Conservation (phyloP, 768 basidiomycete genomes). For the Megacollybia marginata region DNA sequence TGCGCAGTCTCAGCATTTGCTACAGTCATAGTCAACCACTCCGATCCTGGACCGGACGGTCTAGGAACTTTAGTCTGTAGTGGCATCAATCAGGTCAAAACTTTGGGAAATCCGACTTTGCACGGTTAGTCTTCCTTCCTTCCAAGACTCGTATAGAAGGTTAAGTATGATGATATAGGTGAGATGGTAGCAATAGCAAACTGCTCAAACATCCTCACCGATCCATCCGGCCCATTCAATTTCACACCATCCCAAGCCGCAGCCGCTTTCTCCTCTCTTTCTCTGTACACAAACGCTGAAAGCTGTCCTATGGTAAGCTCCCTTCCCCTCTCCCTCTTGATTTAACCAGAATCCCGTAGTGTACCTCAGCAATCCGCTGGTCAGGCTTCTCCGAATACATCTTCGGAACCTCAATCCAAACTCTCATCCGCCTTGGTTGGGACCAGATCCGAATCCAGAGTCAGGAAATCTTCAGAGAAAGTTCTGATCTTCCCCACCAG, state of each 20-base stretch:
- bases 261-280: slow-evolving; percentile 5
- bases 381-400: slow-evolving; percentile 13
- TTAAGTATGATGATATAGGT: slow-evolving; percentile 1
- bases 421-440: slow-evolving; percentile 9
- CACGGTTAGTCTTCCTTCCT: slow-evolving; percentile 6
- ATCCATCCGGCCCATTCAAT: slow-evolving; percentile 9
- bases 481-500: slow-evolving; percentile 7
- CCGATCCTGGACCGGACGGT: slow-evolving; percentile 4
- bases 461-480: slow-evolving; percentile 8
- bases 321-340: no score
- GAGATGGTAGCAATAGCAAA: slow-evolving; percentile 13
- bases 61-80: slow-evolving; percentile 7
- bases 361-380: slow-evolving; percentile 13
- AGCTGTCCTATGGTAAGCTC: slow-evolving; percentile 10
- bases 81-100: slow-evolving; percentile 3
- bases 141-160: background rate
- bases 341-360: background rate
- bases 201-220: slow-evolving; percentile 10
- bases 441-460: slow-evolving; percentile 9
- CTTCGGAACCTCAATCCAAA: slow-evolving; percentile 11
- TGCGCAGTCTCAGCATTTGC: slow-evolving; percentile 11
- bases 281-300: slow-evolving; percentile 7
- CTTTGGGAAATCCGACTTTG: slow-evolving; percentile 8
- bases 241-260: slow-evolving; percentile 7
- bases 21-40: slow-evolving; percentile 12